Conservation (phyloP, 805 yeast species). For the Debaryomyces hansenii region DNA sequence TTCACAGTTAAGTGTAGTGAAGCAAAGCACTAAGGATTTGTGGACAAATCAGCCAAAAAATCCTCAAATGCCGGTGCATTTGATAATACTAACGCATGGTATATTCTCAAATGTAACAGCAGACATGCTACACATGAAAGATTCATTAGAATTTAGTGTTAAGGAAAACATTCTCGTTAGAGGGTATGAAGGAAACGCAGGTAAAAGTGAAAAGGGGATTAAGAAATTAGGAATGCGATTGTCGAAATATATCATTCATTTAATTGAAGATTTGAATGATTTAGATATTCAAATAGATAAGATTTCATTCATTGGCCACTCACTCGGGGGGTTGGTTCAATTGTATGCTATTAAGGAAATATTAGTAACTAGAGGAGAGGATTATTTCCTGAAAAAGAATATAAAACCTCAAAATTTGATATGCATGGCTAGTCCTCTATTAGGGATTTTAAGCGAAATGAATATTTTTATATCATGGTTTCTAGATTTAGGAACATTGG, state of each 20-base stretch:
- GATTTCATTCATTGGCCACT: constrained; percentile 45
- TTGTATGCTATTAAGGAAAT: constrained; percentile 40
- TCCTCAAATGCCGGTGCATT: constrained; percentile 34
- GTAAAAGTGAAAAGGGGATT: constrained; percentile 42
- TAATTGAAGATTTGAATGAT: constrained; percentile 21
- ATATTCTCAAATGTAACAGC: constrained; percentile 44
- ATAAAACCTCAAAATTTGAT: constrained; percentile 35
- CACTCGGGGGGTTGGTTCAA: constrained; percentile 45
- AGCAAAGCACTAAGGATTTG: constrained; percentile 27
- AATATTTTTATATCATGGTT: constrained; percentile 41
- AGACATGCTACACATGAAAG: constrained; percentile 44
- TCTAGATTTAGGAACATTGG: constrained; percentile 44
- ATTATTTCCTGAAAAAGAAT: constrained; percentile 24
- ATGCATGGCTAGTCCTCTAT: constrained; percentile 42
- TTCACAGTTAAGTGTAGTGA: constrained; percentile 25
- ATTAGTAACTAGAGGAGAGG: constrained; percentile 27
- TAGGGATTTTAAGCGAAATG: constrained; percentile 43
- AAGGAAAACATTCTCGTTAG: constrained; percentile 36
- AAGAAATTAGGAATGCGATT: constrained; percentile 34
- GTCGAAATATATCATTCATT: constrained; percentile 25
- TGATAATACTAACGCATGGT: constrained; percentile 45
- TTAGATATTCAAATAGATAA: constrained; percentile 18
- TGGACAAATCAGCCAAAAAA: constrained; percentile 31
- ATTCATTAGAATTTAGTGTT: constrained; percentile 24
- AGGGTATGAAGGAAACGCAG: constrained; percentile 42